Percentiles rank a stretch among this genome's conserved stretches.
Conservation (phyloP, 495 filamentous ascomycete genomes). For the Oidiodendron maius region DNA sequence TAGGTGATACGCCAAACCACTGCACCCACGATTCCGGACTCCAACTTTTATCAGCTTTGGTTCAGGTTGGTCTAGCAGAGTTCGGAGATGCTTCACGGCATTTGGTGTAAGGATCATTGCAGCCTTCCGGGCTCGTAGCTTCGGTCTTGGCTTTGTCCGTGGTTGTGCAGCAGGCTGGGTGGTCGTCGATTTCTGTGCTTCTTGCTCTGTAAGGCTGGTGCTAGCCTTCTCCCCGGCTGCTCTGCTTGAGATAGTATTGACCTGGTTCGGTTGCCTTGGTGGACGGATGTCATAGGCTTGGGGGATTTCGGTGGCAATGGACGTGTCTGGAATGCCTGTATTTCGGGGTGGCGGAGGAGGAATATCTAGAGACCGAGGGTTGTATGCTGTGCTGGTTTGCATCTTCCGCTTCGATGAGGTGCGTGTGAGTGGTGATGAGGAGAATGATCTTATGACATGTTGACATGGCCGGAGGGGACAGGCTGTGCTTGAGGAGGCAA, state of each 20-base stretch:
- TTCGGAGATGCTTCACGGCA: constrained; percentile 70
- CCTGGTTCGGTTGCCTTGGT: constrained; percentile 30
- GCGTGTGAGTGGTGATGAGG: constrained; percentile 48
- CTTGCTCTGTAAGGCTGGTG: constrained; percentile 44
- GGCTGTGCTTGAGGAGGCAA: constrained; percentile 30
- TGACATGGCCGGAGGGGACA: constrained; percentile 38
- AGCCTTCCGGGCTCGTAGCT: constrained; percentile 80
- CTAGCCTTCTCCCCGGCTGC: constrained; percentile 15
- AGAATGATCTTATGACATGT: constrained; percentile 58
- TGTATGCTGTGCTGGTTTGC: constrained; percentile 70
- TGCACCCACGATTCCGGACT: constrained; percentile 93
- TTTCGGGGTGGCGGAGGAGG: constrained; percentile 63
- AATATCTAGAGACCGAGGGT: constrained; percentile 61
- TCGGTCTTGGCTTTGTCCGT: constrained; percentile 46
- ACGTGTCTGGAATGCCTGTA: constrained; percentile 58
- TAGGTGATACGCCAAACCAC: constrained; percentile 88
- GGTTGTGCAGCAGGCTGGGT: constrained; percentile 20
- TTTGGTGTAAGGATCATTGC: constrained; percentile 78
- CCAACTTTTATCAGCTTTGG: constrained; percentile 92
- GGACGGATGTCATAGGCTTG: constrained; percentile 49
- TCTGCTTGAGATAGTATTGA: constrained; percentile 14
- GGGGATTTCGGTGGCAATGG: constrained; percentile 54
- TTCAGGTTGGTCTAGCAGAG: constrained; percentile 70
- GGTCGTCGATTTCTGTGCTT: constrained; percentile 57
- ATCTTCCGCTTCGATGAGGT: constrained; percentile 59